phyloP scores from a whole-genome alignment of 495 filamentous ascomycete genomes.

The Penicillium waksmanii region DNA sequence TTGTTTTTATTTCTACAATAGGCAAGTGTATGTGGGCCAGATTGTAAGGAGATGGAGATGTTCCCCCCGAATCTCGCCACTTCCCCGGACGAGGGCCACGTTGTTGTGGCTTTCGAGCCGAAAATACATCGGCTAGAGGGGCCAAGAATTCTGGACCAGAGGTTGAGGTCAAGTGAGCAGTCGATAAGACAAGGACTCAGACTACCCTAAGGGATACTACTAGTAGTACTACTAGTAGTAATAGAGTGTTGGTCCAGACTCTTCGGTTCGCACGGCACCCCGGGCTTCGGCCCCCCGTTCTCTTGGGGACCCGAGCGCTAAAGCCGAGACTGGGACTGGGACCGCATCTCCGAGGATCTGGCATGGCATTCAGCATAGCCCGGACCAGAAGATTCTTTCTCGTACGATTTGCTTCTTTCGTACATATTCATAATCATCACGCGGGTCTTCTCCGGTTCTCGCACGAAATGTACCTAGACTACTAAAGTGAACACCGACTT shows the following conservation, averaged over 20 bases:
- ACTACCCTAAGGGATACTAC: background rate
- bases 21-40: slow-evolving; percentile 7
- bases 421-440: no score
- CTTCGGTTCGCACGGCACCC: slow-evolving; percentile 27
- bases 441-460: no score
- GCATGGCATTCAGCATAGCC: no score
- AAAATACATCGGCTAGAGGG: slow-evolving; percentile 9
- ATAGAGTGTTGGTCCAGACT: slow-evolving; percentile 19
- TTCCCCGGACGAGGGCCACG: slow-evolving; percentile 18
- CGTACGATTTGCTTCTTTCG: background rate
- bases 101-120: slow-evolving; percentile 6
- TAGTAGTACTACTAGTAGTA: background rate
- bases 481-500: background rate
- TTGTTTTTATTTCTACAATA: slow-evolving; percentile 6
- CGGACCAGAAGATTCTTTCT: background rate
- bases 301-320: slow-evolving; percentile 13
- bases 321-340: background rate
- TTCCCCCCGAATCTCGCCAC: slow-evolving; percentile 9
- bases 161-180: background rate
- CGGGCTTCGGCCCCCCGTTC: slow-evolving; percentile 19
- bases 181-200: background rate
- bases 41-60: no score
- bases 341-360: slow-evolving; percentile 5
- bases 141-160: slow-evolving; percentile 5
- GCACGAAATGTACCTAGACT: slow-evolving; percentile 5